Percentiles rank a stretch among this genome's conserved stretches.
Evolutionary conservation across 2,329 filamentous ascomycete species (phyloP).

Genomic region (Trichophyton verrucosum): DNA sequence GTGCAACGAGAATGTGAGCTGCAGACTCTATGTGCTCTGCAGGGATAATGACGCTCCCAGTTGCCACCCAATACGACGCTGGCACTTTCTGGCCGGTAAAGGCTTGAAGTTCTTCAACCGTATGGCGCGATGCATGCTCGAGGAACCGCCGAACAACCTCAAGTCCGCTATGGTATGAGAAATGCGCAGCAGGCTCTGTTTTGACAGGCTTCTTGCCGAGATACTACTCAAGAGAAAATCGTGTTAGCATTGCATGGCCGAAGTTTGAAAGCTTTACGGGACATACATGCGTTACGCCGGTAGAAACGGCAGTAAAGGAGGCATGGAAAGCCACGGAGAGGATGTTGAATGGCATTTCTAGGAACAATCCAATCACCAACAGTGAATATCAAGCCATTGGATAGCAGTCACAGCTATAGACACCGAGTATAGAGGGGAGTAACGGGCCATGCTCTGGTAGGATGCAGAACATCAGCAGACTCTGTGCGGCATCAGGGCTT

Average conservation of each 20-base stretch:
- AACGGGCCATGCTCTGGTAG: not conserved
- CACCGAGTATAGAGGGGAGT: no score
- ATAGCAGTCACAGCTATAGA: not conserved
- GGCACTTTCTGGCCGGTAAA: slow-evolving; percentile 92
- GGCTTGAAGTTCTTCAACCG: slow-evolving; percentile 81
- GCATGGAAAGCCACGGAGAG: slow-evolving; percentile 71
- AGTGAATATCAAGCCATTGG: not conserved
- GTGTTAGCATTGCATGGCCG: slow-evolving; percentile 6
- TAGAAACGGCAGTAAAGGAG: slow-evolving; percentile 76
- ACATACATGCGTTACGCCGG: slow-evolving; percentile 59
- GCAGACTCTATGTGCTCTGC: slow-evolving; percentile 51
- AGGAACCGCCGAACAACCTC: slow-evolving; percentile 80
- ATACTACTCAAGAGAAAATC: slow-evolving; percentile 45
- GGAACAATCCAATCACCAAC: not conserved
- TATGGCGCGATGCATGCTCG: slow-evolving; percentile 70
- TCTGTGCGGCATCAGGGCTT: not conserved
- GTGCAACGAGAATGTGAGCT: slow-evolving; percentile 53
- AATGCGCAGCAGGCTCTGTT: slow-evolving; percentile 73
- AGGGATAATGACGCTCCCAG: slow-evolving; percentile 56
- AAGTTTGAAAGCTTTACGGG: slow-evolving; percentile 7
- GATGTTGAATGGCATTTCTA: slow-evolving; percentile 57
- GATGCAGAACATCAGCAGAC: not conserved
- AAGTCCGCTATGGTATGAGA: slow-evolving; percentile 89
- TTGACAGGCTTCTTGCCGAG: slow-evolving; percentile 62
- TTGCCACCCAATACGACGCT: slow-evolving; percentile 73